phyloP scores from a whole-genome alignment of 2,329 filamentous ascomycete species.

The Beauveria brongniartii region DNA sequence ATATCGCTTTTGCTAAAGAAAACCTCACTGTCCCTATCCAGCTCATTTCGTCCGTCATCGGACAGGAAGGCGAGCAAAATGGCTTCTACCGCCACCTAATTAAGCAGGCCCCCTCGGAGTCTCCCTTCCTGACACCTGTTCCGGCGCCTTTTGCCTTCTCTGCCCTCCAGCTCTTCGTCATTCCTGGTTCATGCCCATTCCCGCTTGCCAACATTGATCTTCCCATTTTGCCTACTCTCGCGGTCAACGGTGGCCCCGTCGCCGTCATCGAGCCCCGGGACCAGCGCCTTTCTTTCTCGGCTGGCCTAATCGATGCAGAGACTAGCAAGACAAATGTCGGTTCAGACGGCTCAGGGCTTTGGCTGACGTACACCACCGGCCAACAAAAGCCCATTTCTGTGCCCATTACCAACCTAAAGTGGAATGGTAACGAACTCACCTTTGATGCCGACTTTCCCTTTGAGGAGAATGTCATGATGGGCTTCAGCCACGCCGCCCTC shows the following conservation, averaged over 20 bases:
- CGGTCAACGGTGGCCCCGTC: slow-evolving; percentile 22
- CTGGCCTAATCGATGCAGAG: not conserved
- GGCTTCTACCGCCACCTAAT: slow-evolving; percentile 57
- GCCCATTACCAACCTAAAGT: slow-evolving; percentile 17
- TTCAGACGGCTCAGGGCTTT: slow-evolving; percentile 1
- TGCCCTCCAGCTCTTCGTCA: slow-evolving; percentile 52
- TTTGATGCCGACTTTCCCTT: slow-evolving; percentile 22
- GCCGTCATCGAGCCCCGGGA: slow-evolving; percentile 33
- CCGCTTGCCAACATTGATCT: slow-evolving; percentile 42
- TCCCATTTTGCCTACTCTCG: slow-evolving; percentile 46
- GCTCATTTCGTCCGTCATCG: slow-evolving; percentile 52
- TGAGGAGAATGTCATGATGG: slow-evolving; percentile 17
- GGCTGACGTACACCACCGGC: slow-evolving; percentile 23
- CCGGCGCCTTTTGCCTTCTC: slow-evolving; percentile 57
- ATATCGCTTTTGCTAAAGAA: slow-evolving; percentile 45
- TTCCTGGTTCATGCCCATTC: slow-evolving; percentile 51
- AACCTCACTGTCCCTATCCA: slow-evolving; percentile 48
- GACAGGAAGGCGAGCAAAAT: slow-evolving; percentile 68
- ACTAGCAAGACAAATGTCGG: slow-evolving; percentile 1
- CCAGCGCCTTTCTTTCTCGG: slow-evolving; percentile 43
- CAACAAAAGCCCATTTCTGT: slow-evolving; percentile 22
- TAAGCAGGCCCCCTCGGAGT: slow-evolving; percentile 48
- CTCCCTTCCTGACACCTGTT: slow-evolving; percentile 59
- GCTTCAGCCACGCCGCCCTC: slow-evolving; percentile 23
- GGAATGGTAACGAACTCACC: slow-evolving; percentile 15